Conservation (phyloP, 2,329 filamentous ascomycete species). For the Ophiostoma triangulosporum region DNA sequence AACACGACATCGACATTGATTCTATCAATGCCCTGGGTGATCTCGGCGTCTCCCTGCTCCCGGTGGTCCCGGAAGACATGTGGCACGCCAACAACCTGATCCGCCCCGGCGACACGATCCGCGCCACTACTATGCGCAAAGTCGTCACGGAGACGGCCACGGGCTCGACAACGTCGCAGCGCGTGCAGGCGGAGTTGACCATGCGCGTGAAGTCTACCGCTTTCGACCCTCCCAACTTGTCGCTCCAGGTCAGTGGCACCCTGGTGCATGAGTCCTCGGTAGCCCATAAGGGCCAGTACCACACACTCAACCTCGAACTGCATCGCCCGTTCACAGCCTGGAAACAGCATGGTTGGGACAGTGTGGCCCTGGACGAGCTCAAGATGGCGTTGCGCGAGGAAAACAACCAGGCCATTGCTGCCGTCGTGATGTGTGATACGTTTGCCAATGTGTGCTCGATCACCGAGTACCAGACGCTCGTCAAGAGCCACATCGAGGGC, state of each 20-base stretch:
- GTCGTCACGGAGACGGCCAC: constrained; percentile 33
- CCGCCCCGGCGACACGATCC: constrained; percentile 36
- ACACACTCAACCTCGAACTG: no score
- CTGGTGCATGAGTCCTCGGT: no score
- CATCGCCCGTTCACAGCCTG: no score
- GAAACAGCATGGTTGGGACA: no score
- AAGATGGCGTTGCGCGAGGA: constrained; percentile 51
- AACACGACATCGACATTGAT: not conserved
- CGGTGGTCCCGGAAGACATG: constrained; percentile 7
- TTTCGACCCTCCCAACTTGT: no score
- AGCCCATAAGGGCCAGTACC: no score
- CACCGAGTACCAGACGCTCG: constrained; percentile 63
- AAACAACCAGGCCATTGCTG: constrained; percentile 69
- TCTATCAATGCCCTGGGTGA: not conserved
- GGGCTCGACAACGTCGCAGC: no score
- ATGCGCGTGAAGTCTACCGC: no score
- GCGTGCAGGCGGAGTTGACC: no score
- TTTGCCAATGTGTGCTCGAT: constrained; percentile 72
- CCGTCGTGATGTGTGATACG: constrained; percentile 87
- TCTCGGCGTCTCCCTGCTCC: not conserved
- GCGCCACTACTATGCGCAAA: constrained; percentile 43
- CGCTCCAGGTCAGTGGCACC: no score
- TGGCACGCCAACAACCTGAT: constrained; percentile 52
- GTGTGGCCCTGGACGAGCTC: no score
- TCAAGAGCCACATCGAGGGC: constrained; percentile 56